Evolutionary conservation across 2,329 filamentous ascomycete species (phyloP).

Genomic region (Plectosphaerella sp.): DNA sequence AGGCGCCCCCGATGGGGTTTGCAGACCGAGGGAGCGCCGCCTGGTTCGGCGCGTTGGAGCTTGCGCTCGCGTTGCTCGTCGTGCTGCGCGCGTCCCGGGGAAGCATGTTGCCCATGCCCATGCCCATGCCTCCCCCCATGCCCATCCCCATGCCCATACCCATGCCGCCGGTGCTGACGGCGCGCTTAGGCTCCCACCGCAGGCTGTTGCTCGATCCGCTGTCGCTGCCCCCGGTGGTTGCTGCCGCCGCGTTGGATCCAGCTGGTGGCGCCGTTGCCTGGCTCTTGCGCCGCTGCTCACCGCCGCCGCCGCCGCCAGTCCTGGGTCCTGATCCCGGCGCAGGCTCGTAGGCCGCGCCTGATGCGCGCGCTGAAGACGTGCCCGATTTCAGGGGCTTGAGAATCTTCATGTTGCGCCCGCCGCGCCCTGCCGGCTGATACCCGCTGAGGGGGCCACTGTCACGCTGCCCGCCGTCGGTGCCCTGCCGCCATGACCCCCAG

Average conservation of each 20-base stretch:
- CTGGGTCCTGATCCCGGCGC: conserved; percentile 22
- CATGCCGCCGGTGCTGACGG: conserved; percentile 26
- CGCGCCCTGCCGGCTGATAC: conserved; percentile 64
- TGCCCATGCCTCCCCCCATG: no score
- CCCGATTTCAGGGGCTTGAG: conserved; percentile 70
- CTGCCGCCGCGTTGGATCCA: neutral
- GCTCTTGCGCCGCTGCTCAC: conserved; percentile 51
- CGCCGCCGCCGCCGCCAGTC: conserved; percentile 22
- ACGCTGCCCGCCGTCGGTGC: conserved; percentile 41
- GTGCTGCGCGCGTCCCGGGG: conserved; percentile 10
- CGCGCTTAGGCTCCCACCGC: conserved; percentile 53
- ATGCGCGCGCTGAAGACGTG: conserved; percentile 32
- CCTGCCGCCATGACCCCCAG: conserved; percentile 69
- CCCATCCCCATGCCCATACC: no score
- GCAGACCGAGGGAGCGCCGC: conserved; percentile 46
- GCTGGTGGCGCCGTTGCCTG: conserved; percentile 24
- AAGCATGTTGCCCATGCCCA: conserved; percentile 10
- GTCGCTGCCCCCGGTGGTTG: conserved; percentile 17
- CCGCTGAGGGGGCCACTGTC: conserved; percentile 55
- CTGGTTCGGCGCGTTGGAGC: conserved; percentile 28
- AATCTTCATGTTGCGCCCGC: conserved; percentile 78
- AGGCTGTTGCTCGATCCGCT: conserved; percentile 18
- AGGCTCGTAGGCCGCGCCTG: conserved; percentile 49
- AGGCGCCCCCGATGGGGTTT: conserved; percentile 89
- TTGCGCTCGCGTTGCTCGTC: conserved; percentile 15